phyloP scores from a whole-genome alignment of 1,284 basidiomycete species.

The Pisolithus thermaeus region DNA sequence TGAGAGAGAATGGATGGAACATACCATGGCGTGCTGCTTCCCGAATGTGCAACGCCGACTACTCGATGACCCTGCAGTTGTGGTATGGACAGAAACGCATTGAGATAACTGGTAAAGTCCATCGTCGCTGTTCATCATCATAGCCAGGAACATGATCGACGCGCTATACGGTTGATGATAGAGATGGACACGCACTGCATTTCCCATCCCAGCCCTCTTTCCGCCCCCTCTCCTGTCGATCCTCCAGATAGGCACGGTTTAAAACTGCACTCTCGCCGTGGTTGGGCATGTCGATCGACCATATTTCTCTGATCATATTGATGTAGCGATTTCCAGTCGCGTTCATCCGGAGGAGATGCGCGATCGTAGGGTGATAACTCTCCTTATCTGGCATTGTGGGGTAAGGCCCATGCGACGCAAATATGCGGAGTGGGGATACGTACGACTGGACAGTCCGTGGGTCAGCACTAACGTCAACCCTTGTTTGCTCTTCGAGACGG shows the following conservation, averaged over 20 bases:
- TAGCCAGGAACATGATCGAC: neutral
- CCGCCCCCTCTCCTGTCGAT: constrained; percentile 18
- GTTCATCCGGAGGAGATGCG: constrained; percentile 31
- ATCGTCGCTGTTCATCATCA: constrained; percentile 12
- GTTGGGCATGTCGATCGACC: constrained; percentile 48
- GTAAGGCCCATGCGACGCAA: neutral
- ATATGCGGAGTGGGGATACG: constrained; percentile 2
- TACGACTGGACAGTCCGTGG: constrained; percentile 25
- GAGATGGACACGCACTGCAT: constrained; percentile 18
- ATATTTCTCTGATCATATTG: constrained; percentile 41
- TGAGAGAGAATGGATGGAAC: neutral
- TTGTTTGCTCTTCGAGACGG: constrained; percentile 13
- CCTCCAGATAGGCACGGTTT: constrained; percentile 34
- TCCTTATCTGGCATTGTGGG: constrained; percentile 39
- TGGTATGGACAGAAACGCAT: constrained; percentile 19
- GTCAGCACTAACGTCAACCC: constrained; percentile 24
- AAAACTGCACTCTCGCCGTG: constrained; percentile 47
- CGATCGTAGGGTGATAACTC: constrained; percentile 43
- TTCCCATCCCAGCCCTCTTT: constrained; percentile 4
- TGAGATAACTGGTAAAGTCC: constrained; percentile 20
- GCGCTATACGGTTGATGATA: neutral
- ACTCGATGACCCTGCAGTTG: constrained; percentile 18
- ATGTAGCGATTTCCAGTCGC: constrained; percentile 9
- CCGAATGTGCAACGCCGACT: constrained; percentile 24
- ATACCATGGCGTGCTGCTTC: constrained; percentile 25